Base-by-base conservation (phyloP, 352 stramenopile species). In the Pythium coloratum region DNA sequence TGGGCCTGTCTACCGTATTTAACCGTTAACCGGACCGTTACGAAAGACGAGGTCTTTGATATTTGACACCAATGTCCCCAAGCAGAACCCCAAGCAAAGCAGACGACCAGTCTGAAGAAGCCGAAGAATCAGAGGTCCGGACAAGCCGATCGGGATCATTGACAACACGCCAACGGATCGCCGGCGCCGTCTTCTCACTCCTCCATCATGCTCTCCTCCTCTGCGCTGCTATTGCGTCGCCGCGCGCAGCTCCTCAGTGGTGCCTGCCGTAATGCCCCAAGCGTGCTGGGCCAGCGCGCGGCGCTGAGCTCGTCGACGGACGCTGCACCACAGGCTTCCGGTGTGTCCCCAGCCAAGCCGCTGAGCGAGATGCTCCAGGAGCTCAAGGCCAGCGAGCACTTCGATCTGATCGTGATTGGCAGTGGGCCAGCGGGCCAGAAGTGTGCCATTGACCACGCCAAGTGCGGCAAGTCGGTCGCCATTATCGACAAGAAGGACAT, bases 401-500 rank as follows among this genome's bases (percentile, higher is more conserved):
- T 95, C 67, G 88, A 96, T 62, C 66, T 95, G 38, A 94, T 97
- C 65, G 90, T 97, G 42, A 93, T 96, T 60, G 90, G 90, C 71
- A 95, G 84, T 54, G 90, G 90, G 0, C 90, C 90, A 0, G 87
- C 90, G 8, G 90, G 88, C 33, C 89, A 96, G 72, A 96, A 96
- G 68, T 97, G 90, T 57, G 90, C 90, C 38, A 93, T 96, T 55
- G 90, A 97, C 68, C 90, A 84, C 67, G 88, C 86, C 66, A 96
- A 96, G 69, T 75, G 86, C 66, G 90, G 90, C 63, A 88, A 92
- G 55, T 86, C 73, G 53, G 87, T 95, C 51, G 85, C 85, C 18
- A 80, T 97, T 51, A 89, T 97, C 57, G 89, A 97, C 79, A 97
- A 97, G 77, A 76, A 74, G 33, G 87, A 92, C 62, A 96, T 96